Evolutionary conservation across 192 early-diverging fungal genomes (phyloP).

Genomic region (Entomortierella parvispora): DNA sequence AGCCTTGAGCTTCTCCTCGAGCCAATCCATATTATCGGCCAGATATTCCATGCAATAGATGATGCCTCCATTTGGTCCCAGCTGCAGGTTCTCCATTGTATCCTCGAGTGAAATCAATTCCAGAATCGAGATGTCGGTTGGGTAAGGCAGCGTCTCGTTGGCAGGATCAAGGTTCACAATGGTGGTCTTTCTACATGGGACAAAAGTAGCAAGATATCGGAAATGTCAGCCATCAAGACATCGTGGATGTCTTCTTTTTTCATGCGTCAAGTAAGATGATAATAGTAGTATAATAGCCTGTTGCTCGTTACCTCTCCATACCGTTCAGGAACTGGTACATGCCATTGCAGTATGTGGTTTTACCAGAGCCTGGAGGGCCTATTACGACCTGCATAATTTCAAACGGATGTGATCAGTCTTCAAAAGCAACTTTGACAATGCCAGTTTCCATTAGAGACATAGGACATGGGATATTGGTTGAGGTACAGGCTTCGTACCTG

Average conservation of each 20-base stretch:
- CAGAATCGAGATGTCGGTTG: conserved; percentile 82
- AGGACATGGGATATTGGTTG: neutral
- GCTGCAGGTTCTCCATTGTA: conserved; percentile 87
- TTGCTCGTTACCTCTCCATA: conserved; percentile 68
- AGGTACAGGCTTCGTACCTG: conserved; percentile 13
- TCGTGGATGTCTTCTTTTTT: too few relatives aligned
- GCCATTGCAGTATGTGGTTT: conserved; percentile 94
- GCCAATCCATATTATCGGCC: conserved; percentile 92
- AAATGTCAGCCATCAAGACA: neutral
- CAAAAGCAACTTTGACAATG: neutral
- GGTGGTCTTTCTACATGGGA: conserved; percentile 68
- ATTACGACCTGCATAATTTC: conserved; percentile 80
- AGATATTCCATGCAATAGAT: conserved; percentile 97
- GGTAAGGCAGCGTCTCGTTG: conserved; percentile 89
- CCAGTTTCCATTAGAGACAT: neutral
- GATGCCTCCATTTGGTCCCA: conserved; percentile 97
- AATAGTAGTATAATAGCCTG: neutral
- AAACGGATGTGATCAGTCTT: neutral
- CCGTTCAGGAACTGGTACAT: conserved; percentile 89
- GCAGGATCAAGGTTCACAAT: conserved; percentile 99
- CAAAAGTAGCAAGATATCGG: neutral
- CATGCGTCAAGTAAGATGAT: too few relatives aligned
- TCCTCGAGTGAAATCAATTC: conserved; percentile 95
- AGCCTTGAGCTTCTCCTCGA: conserved; percentile 77
- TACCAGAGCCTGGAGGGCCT: conserved; percentile 95